Base-by-base conservation (phyloP, 106 monocot genomes). In the Dendrobium nobile region DNA sequence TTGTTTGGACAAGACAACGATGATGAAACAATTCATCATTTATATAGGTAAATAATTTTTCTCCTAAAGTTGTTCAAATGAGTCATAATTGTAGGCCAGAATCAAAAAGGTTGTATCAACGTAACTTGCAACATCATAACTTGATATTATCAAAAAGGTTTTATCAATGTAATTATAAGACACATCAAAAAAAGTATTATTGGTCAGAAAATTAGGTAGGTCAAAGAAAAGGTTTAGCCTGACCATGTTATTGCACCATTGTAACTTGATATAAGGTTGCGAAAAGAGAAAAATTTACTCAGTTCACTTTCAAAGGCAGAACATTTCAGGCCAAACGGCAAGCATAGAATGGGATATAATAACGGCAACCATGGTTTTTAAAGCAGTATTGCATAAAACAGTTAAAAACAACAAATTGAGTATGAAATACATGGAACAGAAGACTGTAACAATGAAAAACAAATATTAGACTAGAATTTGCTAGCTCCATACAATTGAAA, bases 401-500 rank as follows among this genome's bases (percentile, higher is more conserved):
- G 74, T 42, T 20, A 44, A 74, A 74, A 48, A 51, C 47, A 26
- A 48, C 47, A 76, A 74, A 74, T n/a, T 16, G 19, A 5, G 1
- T 74, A 44, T n/a, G 13, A 72, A 72, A 17, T 40, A 72, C 15
- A 72, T 27, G 27, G 11, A 68, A 27, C 17, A 72, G 37, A 72
- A 72, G 37, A 37, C 40, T 65, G 24, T 9, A 72, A 33, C 40
- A 17, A 40, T 40, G 18, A 19, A 44, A 41, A 44, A 41, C 4
- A 1, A 44, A 75, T 26, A 76, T 27, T 51, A 48, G 45, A 47
- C 20, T 51, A 9, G 27, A 76, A 48, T 26, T 76, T 26, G 48
- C 43, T 4, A 75, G 64, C 59, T 75, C n/a, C 88, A 80, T 92
- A 96, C 96, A 90, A 59, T 37, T 74, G 77, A 89, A 94, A 37